Evolutionary conservation across 148 eudicot genomes (phyloP), one percentile per base, ranked within the genome.

Genomic region (Chenopodium suecicum): DNA sequence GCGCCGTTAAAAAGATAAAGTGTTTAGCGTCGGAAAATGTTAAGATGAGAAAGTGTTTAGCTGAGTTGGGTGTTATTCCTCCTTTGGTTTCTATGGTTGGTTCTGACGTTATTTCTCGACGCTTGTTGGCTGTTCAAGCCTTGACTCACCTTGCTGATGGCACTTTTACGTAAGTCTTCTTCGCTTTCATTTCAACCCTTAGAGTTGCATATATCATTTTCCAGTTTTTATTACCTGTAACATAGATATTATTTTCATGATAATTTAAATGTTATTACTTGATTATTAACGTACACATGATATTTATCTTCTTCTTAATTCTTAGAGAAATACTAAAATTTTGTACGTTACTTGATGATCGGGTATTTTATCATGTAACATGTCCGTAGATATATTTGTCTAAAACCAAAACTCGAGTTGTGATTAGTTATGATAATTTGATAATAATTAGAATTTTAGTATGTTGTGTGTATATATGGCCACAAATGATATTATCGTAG

Each of bases 21-120:
- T 78, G 84, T 80, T 74, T 95, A 71, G 91, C 93, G 4, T 78
- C 79, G 10, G 83, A 79, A 19, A 88, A 86, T 31, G 81, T 81
- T 79, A 82, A 87, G 83, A 76, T 73, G 80, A 78, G 89, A 78
- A 88, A 82, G 78, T 68, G 41, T 22, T 58, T 93, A 89, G 94
- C 88, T 70, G 97, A 91, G 81, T 91, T 95, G 7, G 97, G 98
- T 10, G 98, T 95, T 77, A 82, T 95, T 74, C 89, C 90, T 83
- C 91, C 93, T 1, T 83, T 95, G 85, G 94, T 93, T 52, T 90
- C 82, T 8, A 95, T 95, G 97, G 88, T 85, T 78, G 95, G 79
- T 9, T 85, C 86, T 23, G 87, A 78, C 62, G 88, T 73, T 52
- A 81, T 54, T 52, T 80, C 66, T 41, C 83, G 89, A 31, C 88